Percentiles rank a stretch among this genome's conserved stretches.
phyloP scores from a whole-genome alignment of 2,329 filamentous ascomycete genomes.

The Neospermospora avenae region DNA sequence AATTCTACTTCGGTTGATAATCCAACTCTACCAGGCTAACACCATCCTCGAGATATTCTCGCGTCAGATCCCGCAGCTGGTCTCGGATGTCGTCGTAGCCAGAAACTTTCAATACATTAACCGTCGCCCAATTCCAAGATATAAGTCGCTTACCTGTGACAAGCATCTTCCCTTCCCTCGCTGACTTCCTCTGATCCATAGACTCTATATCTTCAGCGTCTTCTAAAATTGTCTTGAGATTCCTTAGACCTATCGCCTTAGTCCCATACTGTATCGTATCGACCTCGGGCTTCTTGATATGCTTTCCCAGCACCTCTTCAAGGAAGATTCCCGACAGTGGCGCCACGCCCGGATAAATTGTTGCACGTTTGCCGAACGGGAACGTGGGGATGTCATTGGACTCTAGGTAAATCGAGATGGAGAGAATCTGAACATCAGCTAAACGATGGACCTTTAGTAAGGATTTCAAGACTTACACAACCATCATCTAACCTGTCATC shows the following conservation, averaged over 20 bases:
- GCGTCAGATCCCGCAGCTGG: constrained; percentile 3
- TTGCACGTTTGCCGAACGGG: constrained; percentile 2
- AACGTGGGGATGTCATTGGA: background rate
- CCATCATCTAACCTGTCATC: constrained; percentile 6
- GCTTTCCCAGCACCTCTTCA: constrained; percentile 8
- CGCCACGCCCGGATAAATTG: constrained; percentile 1
- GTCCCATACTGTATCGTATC: constrained; percentile 4
- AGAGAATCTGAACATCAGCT: constrained; percentile 6
- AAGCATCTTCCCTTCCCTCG: constrained; percentile 4
- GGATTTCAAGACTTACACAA: constrained; percentile 1
- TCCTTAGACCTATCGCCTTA: background rate
- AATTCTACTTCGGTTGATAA: constrained; percentile 3
- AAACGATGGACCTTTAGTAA: background rate
- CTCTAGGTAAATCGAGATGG: constrained; percentile 2
- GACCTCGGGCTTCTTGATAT: constrained; percentile 8
- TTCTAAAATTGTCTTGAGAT: constrained; percentile 5
- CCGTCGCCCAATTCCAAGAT: background rate
- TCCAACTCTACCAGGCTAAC: constrained; percentile 7
- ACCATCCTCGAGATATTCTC: constrained; percentile 6
- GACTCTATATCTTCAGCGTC: constrained; percentile 6
- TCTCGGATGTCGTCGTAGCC: constrained; percentile 1
- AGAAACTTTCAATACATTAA: constrained; percentile 6
- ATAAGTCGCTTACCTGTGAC: constrained; percentile 6
- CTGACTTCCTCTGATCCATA: background rate
- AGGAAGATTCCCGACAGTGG: background rate